Base-by-base conservation (phyloP, 1,284 basidiomycete genomes). In the Heterobasidion annosum region DNA sequence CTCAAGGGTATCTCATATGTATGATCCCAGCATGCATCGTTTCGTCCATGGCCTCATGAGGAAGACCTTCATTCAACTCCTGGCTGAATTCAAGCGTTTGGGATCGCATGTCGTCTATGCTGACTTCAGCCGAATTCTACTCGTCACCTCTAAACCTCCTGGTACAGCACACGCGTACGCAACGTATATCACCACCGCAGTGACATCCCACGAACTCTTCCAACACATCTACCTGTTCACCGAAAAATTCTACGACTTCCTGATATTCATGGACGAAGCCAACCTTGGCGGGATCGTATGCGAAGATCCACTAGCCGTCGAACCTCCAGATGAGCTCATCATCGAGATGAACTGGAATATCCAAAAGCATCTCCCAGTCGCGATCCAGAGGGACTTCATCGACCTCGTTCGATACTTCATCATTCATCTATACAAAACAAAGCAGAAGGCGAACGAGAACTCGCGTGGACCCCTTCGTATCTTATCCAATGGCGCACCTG, bases 341-440 rank as follows among this genome's bases (percentile, higher is more conserved):
- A 76, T 97, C 55, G 90, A 93, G 63, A 93, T 95, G 89, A 81
- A 84, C 58, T 99, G 96, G 95, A 99, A 99, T 67, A 92, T 99
- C 58, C 81, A 88, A 57, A 81, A 82, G 0, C 98, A 98, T 77
- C 81, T 99, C 8, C 96, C 97, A 0, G 79, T 79, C 0, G 85
- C 85, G 5, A 75, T 96, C 34, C 95, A 96, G 63, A 72, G 78
- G 9, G 82, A 93, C 59, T 98, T 99, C 64, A 77, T 79, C 53
- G 69, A 77, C 10, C 77, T 85, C 44, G 74, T 98, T 16, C 90
- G 91, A 47, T 85, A 82, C 65, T 98, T 92, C 73, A 88, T 98
- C 56, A 78, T 91, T 57, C 90, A 93, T 63, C 76, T 98, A 61
- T 96, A 89, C 74, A 77, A 75, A 60, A 84, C 91, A 53, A 85